Evolutionary conservation across 768 basidiomycete species (phyloP), one percentile per base, ranked within the genome.

Genomic region (Trametes coccinea): DNA sequence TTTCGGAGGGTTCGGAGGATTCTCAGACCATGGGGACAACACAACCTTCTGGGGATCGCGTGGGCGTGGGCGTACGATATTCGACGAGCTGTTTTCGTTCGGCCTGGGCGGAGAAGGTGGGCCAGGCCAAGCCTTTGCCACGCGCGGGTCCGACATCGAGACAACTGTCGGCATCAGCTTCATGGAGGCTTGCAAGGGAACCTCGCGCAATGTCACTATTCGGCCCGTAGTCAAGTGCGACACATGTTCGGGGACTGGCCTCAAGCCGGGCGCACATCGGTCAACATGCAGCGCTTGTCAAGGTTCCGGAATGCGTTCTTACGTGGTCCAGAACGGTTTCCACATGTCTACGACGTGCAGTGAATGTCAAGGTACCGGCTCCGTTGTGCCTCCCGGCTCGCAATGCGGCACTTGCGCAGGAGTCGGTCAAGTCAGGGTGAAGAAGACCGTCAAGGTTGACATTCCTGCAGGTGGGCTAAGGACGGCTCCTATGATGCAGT

Each of bases 321-420:
- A 92, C 74, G 87, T 93, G 55, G 84, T 99, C 70, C 88, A 93
- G 70, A 89, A 83, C 72, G 97, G 97, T 16, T 98, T 99, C 84
- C 92, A 94, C 72, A 95, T 99, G 93, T 88, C 94, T 27, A 92
- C 87, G 63, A 94, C 93, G 33, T 99, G 97, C 76, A 79, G 80
- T 56, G 72, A 83, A 30, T 99, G 97, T 75, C 79, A 82, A 16
- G 97, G 97, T 9, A 80, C 82, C 31, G 97, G 97, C 29, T 85
- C 84, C 45, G 84, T 83, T 2, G 84, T 97, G 37, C 93, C 94
- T 58, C 85, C 84, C 30, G 86, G 83, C 45, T 82, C 87, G 54
- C 83, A 89, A 67, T 99, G 97, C 72, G 80, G 82, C 10, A 78
- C 80, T 53, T 99, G 97, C 73, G 84, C 79, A 34, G 97, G 97